A percentile compares a stretch with the other conserved stretches of the same genome.
These are phyloP conservation scores for Neurospora sp. DNA, from an alignment of 495 filamentous ascomycete species.

Conservation along the genomic window DNA sequence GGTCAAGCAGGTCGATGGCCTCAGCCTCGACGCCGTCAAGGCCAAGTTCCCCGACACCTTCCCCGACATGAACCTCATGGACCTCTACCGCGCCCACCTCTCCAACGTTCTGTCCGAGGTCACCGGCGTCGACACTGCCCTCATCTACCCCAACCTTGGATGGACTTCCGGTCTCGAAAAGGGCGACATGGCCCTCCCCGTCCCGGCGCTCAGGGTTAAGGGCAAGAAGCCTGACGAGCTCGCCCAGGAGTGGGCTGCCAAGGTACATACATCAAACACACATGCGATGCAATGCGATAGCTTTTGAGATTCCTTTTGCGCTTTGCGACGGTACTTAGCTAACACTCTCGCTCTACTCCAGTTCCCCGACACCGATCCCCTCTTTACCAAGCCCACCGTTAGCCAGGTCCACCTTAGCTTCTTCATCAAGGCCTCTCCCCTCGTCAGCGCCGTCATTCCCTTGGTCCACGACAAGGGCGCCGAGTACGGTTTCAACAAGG, in stretches of 20 bases:
- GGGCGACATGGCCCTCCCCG: slow-evolving; percentile 75
- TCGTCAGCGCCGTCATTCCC: slow-evolving; percentile 51
- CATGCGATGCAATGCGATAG: neutral
- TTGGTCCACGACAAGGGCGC: slow-evolving; percentile 51
- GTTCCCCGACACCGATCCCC: slow-evolving; percentile 65
- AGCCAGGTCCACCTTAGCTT: slow-evolving; percentile 67
- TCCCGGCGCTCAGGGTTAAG: slow-evolving; percentile 72
- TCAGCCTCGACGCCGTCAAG: slow-evolving; percentile 27
- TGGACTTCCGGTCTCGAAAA: slow-evolving; percentile 84
- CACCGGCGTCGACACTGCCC: slow-evolving; percentile 58
- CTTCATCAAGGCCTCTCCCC: slow-evolving; percentile 57
- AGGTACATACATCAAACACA: slow-evolving; percentile 34
- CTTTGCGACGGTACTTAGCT: neutral
- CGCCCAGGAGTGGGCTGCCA: slow-evolving; percentile 57
- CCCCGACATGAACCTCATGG: slow-evolving; percentile 71
- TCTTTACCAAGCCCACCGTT: slow-evolving; percentile 56
- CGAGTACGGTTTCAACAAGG: slow-evolving; percentile 57
- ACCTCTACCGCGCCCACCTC: slow-evolving; percentile 81
- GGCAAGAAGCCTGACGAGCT: slow-evolving; percentile 69
- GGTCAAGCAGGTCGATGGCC: slow-evolving; percentile 26
- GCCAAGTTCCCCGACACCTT: slow-evolving; percentile 44
- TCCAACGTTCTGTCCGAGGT: slow-evolving; percentile 61
- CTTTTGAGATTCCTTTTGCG: neutral
- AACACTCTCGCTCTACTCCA: slow-evolving; percentile 10
- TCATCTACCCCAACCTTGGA: slow-evolving; percentile 67